Percentiles rank a stretch among this genome's conserved stretches.
These are phyloP conservation scores for Biancaea sappan DNA, from an alignment of 306 rosid genomes.

Conservation along the genomic window DNA sequence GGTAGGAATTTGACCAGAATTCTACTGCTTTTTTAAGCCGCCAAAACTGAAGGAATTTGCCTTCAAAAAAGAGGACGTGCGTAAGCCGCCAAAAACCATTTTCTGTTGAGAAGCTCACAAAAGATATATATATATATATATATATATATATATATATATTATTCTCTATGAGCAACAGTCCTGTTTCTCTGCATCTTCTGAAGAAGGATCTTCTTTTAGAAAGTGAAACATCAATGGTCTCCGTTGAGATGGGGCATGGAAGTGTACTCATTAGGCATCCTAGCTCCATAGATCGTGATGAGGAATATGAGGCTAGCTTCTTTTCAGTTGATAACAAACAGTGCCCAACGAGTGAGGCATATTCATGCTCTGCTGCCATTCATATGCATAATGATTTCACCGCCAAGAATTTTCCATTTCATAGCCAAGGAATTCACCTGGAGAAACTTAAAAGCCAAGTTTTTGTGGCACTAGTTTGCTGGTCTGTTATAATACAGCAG, in stretches of 20 bases:
- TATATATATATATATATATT: too few species aligned
- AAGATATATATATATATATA: too few species aligned
- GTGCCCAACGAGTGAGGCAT: slow-evolving; percentile 60
- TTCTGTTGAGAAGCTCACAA: slow-evolving; percentile 91
- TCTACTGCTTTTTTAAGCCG: too few species aligned
- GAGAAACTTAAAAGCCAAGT: slow-evolving; percentile 61
- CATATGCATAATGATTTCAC: slow-evolving; percentile 47
- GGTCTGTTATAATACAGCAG: not conserved
- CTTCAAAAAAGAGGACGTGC: slow-evolving; percentile 90
- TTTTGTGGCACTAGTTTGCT: slow-evolving; percentile 26
- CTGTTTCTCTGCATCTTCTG: slow-evolving; percentile 82
- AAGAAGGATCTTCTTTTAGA: slow-evolving; percentile 93
- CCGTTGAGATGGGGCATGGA: slow-evolving; percentile 99
- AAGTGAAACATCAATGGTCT: slow-evolving; percentile 96
- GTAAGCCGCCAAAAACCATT: slow-evolving; percentile 77
- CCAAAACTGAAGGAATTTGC: too few species aligned
- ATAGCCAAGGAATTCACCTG: slow-evolving; percentile 55
- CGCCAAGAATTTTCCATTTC: slow-evolving; percentile 47
- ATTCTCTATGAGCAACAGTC: slow-evolving; percentile 93
- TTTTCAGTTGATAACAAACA: slow-evolving; percentile 85
- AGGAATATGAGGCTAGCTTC: slow-evolving; percentile 99
- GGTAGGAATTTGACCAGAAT: too few species aligned
- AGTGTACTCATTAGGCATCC: slow-evolving; percentile 97
- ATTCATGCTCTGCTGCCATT: slow-evolving; percentile 61
- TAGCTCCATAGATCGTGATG: slow-evolving; percentile 76